Percentiles rank a stretch among this genome's conserved stretches.
Conservation (phyloP, 2,329 filamentous ascomycete species). For the Venturia carpophila region DNA sequence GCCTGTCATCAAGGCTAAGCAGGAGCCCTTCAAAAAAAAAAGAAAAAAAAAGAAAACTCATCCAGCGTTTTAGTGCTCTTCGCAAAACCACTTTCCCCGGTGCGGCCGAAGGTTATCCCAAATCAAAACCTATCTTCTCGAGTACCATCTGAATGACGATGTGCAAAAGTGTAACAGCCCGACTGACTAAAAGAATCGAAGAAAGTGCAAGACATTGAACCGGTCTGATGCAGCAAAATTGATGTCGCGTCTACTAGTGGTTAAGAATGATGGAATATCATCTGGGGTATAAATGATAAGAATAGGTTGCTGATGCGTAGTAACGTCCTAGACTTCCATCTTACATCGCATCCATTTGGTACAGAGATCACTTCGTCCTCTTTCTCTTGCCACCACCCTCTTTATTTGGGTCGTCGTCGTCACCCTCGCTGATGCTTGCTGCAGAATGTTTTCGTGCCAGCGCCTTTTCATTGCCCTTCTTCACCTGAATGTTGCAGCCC, state of each 20-base stretch:
- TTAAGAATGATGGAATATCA: conserved; percentile 6
- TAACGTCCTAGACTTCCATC: background rate
- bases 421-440: conserved; percentile 35
- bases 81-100: background rate
- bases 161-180: background rate
- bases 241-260: background rate
- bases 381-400: conserved; percentile 58
- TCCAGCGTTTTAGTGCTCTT: background rate
- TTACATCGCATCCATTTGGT: background rate
- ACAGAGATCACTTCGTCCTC: conserved; percentile 48
- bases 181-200: background rate
- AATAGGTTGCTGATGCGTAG: conserved; percentile 1
- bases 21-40: background rate
- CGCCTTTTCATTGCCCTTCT: conserved; percentile 70
- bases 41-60: background rate
- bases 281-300: conserved; percentile 9
- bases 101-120: background rate
- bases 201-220: background rate
- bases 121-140: background rate
- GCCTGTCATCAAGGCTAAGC: background rate
- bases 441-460: conserved; percentile 35
- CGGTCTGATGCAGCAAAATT: background rate
- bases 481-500: conserved; percentile 76
- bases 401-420: conserved; percentile 24
- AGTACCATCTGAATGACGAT: background rate